These are phyloP conservation scores for Neopestalotiopsis sp. DNA, from an alignment of 2,329 filamentous ascomycete species.

Conservation along the genomic window DNA sequence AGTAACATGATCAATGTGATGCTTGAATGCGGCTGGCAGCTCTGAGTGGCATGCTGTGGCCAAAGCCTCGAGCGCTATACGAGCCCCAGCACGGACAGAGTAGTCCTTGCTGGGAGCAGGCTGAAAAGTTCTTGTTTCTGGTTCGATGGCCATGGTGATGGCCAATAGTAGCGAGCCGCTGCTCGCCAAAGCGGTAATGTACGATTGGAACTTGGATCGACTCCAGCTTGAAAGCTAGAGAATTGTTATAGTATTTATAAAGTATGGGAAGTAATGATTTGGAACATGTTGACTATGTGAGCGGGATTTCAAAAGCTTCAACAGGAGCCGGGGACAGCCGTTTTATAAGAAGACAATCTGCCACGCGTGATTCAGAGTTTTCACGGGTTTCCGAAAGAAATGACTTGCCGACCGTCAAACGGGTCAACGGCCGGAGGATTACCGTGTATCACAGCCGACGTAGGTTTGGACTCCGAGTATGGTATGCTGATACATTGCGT, in stretches of 20 bases:
- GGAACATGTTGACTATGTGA: neutral
- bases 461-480: neutral
- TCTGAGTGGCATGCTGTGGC: conserved; percentile 31
- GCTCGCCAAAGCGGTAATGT: conserved; percentile 17
- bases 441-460: conserved; percentile 4
- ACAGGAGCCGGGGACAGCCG: neutral
- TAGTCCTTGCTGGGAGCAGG: conserved; percentile 24
- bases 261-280: neutral
- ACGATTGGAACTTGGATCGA: conserved; percentile 14
- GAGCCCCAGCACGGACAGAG: conserved; percentile 39
- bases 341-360: neutral
- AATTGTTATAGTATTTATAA: neutral
- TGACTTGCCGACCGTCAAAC: neutral
- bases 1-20: conserved; percentile 31
- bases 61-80: conserved; percentile 34
- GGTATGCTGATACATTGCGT: conserved; percentile 11
- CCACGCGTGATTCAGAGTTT: neutral
- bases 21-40: conserved; percentile 37
- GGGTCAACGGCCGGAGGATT: conserved; percentile 1
- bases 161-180: conserved; percentile 15
- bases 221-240: neutral
- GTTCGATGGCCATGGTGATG: conserved; percentile 25
- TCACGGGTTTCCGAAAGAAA: neutral
- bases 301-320: neutral
- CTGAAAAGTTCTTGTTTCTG: conserved; percentile 1